Percentiles rank a stretch among this genome's conserved stretches.
Conservation (phyloP, 768 basidiomycete genomes). For the Pisolithus microcarpus region DNA sequence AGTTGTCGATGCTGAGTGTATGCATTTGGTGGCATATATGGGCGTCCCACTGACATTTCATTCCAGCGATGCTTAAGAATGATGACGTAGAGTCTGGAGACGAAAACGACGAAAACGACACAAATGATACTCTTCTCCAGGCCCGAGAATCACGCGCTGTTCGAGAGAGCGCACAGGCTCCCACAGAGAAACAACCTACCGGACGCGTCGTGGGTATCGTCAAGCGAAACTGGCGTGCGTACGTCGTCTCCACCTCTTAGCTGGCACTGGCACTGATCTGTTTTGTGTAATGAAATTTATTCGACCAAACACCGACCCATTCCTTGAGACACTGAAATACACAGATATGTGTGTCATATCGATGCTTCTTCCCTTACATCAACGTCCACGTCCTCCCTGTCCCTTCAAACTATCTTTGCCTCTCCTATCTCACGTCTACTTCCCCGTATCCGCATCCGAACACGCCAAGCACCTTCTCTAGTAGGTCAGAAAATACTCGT, state of each 20-base stretch:
- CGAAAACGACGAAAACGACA: constrained; percentile 40
- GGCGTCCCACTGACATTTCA: constrained; percentile 2
- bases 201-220: constrained; percentile 87
- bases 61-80: constrained; percentile 71
- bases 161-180: constrained; percentile 5
- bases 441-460: constrained; percentile 90
- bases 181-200: constrained; percentile 74
- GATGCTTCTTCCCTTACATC: constrained; percentile 84
- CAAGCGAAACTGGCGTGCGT: constrained; percentile 95
- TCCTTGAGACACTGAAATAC: not conserved
- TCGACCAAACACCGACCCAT: not conserved
- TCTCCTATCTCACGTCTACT: constrained; percentile 87
- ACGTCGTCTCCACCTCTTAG: constrained; percentile 28
- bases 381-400: constrained; percentile 66
- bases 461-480: constrained; percentile 85
- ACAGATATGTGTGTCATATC: constrained; percentile 89
- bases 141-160: not conserved
- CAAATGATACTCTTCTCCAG: constrained; percentile 13
- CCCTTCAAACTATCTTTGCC: constrained; percentile 88
- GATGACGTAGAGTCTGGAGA: constrained; percentile 74
- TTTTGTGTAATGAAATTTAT: not conserved
- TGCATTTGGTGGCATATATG: constrained; percentile 14
- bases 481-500: constrained; percentile 94
- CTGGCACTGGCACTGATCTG: not conserved
- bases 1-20: constrained; percentile 90